phyloP scores from a whole-genome alignment of 179 eudicot genomes.

The Pouteria campechiana region DNA sequence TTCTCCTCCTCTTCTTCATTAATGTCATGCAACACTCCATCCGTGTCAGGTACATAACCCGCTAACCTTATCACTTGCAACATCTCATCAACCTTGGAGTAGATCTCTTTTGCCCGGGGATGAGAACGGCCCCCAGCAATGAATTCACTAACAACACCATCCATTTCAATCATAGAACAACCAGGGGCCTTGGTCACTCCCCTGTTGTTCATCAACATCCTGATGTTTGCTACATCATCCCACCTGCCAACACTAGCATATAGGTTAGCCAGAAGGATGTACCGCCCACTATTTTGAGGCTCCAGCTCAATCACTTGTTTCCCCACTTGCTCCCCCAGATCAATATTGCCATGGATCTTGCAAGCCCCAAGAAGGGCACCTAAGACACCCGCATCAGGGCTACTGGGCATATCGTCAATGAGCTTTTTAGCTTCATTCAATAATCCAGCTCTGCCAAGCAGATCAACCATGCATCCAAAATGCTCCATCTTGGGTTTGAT shows the following conservation, averaged over 20 bases:
- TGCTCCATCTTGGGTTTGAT: slow-evolving; percentile 24
- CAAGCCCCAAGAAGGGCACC: slow-evolving; percentile 31
- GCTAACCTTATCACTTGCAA: slow-evolving; percentile 7
- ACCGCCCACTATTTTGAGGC: slow-evolving; percentile 22
- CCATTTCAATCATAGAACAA: slow-evolving; percentile 12
- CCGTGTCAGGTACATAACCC: slow-evolving; percentile 18
- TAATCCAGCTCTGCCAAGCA: slow-evolving; percentile 21
- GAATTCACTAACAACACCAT: slow-evolving; percentile 14
- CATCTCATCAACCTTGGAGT: slow-evolving; percentile 15
- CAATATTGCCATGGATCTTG: slow-evolving; percentile 17
- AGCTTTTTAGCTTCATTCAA: slow-evolving; percentile 16
- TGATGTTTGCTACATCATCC: slow-evolving; percentile 19
- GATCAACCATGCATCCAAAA: slow-evolving; percentile 26
- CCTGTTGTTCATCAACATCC: slow-evolving; percentile 26
- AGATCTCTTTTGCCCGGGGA: slow-evolving; percentile 17
- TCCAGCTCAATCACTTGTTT: slow-evolving; percentile 18
- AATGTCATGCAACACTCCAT: slow-evolving; percentile 11
- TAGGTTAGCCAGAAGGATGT: slow-evolving; percentile 20
- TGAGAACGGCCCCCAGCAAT: slow-evolving; percentile 23
- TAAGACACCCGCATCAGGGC: slow-evolving; percentile 17
- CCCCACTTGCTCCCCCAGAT: slow-evolving; percentile 21
- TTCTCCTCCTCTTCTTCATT: slow-evolving; percentile 22
- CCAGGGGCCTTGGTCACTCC: slow-evolving; percentile 24
- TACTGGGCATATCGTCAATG: slow-evolving; percentile 18
- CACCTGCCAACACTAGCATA: slow-evolving; percentile 19